A percentile compares a stretch with the other conserved stretches of the same genome.
These are phyloP conservation scores for Naegleria fowleri DNA, from an alignment of 208 protist species.

Conservation along the genomic window DNA sequence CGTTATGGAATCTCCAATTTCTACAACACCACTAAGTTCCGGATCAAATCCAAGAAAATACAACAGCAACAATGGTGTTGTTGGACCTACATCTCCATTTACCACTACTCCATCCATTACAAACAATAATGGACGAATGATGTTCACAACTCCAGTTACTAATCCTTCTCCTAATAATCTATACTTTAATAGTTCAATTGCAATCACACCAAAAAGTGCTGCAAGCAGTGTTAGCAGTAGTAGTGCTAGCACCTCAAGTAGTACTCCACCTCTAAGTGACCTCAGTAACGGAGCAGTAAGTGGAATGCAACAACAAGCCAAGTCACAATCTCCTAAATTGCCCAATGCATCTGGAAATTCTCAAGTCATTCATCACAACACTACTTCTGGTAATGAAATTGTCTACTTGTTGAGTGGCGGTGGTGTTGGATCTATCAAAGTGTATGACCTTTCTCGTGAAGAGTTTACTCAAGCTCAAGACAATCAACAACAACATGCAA, in stretches of 20 bases:
- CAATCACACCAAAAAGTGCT: neutral
- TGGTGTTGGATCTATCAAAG: constrained; percentile 14
- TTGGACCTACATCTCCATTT: neutral
- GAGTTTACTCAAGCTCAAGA: neutral
- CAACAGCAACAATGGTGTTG: neutral
- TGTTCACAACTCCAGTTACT: neutral
- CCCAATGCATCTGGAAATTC: neutral
- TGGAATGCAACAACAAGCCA: neutral
- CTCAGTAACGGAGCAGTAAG: neutral
- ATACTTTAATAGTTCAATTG: neutral
- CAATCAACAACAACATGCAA: neutral
- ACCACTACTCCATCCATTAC: neutral
- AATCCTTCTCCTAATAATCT: neutral
- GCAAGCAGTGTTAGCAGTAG: neutral
- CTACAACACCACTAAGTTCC: neutral
- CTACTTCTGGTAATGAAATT: neutral
- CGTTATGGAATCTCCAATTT: neutral
- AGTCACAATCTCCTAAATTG: neutral
- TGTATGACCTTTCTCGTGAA: neutral
- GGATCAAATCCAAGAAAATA: neutral
- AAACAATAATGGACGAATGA: neutral
- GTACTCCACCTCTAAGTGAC: neutral
- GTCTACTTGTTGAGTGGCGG: neutral
- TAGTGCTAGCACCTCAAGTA: neutral
- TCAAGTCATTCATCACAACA: neutral